Conservation (phyloP, 106 monocot species). For the Amphibolis antarctica region DNA sequence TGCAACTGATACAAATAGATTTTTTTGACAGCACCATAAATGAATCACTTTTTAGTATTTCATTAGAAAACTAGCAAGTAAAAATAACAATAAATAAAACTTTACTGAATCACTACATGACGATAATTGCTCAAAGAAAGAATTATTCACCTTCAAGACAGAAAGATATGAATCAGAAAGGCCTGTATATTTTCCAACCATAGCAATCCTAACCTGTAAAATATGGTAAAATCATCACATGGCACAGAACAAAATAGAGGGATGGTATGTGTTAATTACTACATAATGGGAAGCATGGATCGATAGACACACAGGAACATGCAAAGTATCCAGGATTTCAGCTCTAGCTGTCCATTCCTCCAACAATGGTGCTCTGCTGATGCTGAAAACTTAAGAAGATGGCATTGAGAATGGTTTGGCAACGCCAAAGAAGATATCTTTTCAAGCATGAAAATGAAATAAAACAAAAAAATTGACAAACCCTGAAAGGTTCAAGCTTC, state of each 20-base stretch:
- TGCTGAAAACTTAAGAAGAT: conserved; percentile 13
- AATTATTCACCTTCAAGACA: conserved; percentile 55
- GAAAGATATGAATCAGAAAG: conserved; percentile 93
- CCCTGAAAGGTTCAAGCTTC: conserved; percentile 47
- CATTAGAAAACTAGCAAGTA: too few relatives aligned
- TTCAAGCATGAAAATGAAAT: background rate
- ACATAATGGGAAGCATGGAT: background rate
- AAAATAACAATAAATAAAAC: too few relatives aligned
- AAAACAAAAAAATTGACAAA: conserved; percentile 17
- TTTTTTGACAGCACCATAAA: too few relatives aligned
- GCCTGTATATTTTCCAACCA: conserved; percentile 96
- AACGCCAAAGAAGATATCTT: background rate
- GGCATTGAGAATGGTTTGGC: too few relatives aligned
- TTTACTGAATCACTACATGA: background rate
- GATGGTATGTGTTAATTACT: background rate
- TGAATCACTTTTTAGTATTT: too few relatives aligned
- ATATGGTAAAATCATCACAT: background rate
- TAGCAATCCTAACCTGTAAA: conserved; percentile 89
- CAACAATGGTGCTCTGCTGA: conserved; percentile 39
- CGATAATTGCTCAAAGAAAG: background rate
- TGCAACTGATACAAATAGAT: too few relatives aligned
- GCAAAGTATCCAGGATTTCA: conserved; percentile 48
- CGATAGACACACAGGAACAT: conserved; percentile 42
- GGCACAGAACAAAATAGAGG: background rate
- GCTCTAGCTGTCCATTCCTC: conserved; percentile 64